Base-by-base conservation (phyloP, 768 basidiomycete genomes). In the Tephrocybe sp. region DNA sequence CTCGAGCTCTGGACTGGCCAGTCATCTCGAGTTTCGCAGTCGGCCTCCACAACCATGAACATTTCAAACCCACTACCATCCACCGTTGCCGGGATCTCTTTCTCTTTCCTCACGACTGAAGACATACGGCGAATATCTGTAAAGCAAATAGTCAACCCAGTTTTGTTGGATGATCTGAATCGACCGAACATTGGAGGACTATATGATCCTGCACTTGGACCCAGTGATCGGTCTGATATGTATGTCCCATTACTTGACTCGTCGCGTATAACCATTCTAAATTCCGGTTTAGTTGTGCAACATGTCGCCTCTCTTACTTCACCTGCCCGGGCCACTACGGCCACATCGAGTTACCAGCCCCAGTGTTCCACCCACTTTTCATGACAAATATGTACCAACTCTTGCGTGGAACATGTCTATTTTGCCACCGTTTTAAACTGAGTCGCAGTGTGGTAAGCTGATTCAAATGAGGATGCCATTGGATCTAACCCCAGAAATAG, bases 271-370 rank as follows among this genome's bases (percentile, higher is more conserved):
- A 45, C 47, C 18, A 60, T 43, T 60, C 54, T 44, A 42, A 41
- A 53, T 24, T 32, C 35, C 51, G 27, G 22, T 40, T 19, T 64
- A 99, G 96, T 52, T 99, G 97, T 66, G 76, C 88, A 55, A 97
- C 97, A 69, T 99, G 97, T 65, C 87, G 80, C 50, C 80, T 97
- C 60, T 90, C 84, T 39, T 96, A 93, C 63, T 98, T 87, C 72
- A 87, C 87, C 52, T 99, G 97, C 67, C 95, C 97, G 1, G 97
- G 97, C 15, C 97, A 99, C 69, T 99, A 89, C 70, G 97, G 97
- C 18, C 97, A 98, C 68, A 96, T 99, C 53, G 93, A 98, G 53
- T 80, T 99, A 5, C 94, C 96, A 16, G 82, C 89, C 15, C 95
- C 97, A 12, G 92, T 98, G 2, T 98, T 90, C 64, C 96, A 99